Evolutionary conservation across 2,329 filamentous ascomycete species (phyloP), one percentile per base, ranked within the genome.

Genomic region (Hypocreales sp.): DNA sequence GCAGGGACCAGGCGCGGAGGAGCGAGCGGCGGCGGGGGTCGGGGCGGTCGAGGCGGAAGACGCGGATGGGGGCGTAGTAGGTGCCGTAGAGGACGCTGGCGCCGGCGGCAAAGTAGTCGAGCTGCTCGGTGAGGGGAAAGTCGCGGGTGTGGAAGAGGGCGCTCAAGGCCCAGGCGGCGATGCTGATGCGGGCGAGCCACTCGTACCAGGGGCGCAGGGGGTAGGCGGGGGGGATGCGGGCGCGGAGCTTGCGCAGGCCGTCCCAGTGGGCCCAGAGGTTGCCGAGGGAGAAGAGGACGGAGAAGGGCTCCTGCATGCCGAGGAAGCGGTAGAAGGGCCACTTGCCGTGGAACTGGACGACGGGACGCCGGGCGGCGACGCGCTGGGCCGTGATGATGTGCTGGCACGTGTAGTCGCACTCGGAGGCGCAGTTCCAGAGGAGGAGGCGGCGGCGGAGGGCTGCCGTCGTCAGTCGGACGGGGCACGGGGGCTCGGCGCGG

Each of bases 391-490:
- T 95, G 33, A 92, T 66, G 50, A 93, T 78, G 63, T 92, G 87
- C 53, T 98, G 90, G 63, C 90, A 98, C 34, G 81, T 78, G 61
- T 98, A 92, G 62, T 98, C 86, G 72, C 90, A 98, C 67, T 98
- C 87, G 47, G 79, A 66, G 35, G 79, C 71, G 58, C 90, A 98
- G 49, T 73, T 74, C 90, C 90, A 98, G 51, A 94, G 60, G 46
- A 95, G 74, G 40, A 95, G 65, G 35, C 81, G 81, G 49, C 78
- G 84, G 54, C 80, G 72, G 41, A 93, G 50, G 36, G 90, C 84
- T 93, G 47, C 29, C 8, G 20, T 18, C 24, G 20, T 20, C 10
- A 14, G 15, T 8, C 15, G 22, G 15, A 15, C 19, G 10, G 11
- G 21, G 24, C 27, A 26, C 24, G 29, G 23, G 24, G 26, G 33